Conservation (phyloP, 2,329 filamentous ascomycete genomes). For the Erysiphe pulchra region DNA sequence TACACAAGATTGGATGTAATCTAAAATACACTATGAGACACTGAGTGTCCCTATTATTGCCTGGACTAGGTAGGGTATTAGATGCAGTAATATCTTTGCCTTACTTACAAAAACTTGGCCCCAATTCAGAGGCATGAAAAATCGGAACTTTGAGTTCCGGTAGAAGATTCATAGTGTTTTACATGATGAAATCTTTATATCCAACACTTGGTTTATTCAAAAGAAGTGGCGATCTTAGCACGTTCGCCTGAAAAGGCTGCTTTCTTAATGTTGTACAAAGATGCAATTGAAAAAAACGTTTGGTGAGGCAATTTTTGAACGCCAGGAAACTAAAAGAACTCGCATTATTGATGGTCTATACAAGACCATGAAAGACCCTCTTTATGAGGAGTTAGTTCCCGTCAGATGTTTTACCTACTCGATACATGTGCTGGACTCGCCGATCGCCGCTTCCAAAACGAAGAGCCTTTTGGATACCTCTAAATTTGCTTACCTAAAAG, state of each 20-base stretch:
- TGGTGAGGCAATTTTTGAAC: no score
- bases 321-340: not conserved
- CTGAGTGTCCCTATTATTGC: no score
- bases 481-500: not conserved
- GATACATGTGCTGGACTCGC: not conserved
- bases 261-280: no score
- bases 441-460: not conserved
- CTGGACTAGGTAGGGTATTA: no score
- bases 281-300: no score
- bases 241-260: no score
- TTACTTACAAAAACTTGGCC: no score
- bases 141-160: not conserved
- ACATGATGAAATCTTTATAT: not conserved
- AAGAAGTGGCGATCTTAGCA: not conserved
- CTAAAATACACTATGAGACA: no score
- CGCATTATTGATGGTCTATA: not conserved
- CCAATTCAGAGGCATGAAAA: not conserved
- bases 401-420: not conserved
- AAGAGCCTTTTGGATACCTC: not conserved
- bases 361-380: not conserved
- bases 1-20: no score
- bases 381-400: not conserved
- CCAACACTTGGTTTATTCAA: not conserved
- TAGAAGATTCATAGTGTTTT: not conserved
- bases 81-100: no score